Conservation (phyloP, 1,284 basidiomycete species). For the Apiotrichum brassicae region DNA sequence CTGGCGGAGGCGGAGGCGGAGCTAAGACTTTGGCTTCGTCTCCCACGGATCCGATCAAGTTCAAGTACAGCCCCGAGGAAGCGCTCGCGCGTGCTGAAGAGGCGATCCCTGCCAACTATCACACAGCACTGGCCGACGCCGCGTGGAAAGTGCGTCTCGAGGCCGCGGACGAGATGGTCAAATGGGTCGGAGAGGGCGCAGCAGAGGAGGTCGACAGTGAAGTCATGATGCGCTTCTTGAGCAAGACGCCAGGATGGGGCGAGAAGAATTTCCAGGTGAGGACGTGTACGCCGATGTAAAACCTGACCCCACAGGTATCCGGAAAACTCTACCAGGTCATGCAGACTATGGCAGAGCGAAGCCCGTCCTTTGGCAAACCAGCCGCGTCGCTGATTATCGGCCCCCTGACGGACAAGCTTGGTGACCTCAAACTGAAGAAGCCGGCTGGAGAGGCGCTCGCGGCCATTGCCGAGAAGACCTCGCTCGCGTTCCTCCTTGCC, state of each 20-base stretch:
- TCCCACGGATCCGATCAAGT: constrained; percentile 76
- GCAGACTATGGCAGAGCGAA: constrained; percentile 64
- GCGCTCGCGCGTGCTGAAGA: constrained; percentile 75
- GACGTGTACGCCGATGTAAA: background rate
- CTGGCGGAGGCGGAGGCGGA: constrained; percentile 26
- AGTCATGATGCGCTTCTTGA: constrained; percentile 79
- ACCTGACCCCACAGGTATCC: constrained; percentile 59
- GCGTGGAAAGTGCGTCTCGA: constrained; percentile 92
- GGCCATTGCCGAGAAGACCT: constrained; percentile 83
- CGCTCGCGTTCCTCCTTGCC: constrained; percentile 85
- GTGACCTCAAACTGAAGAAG: constrained; percentile 95
- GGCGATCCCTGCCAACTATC: constrained; percentile 64
- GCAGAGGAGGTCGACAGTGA: constrained; percentile 74
- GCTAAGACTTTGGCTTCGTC: constrained; percentile 55
- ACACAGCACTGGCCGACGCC: constrained; percentile 68
- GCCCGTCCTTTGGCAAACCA: constrained; percentile 76
- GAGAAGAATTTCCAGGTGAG: constrained; percentile 97
- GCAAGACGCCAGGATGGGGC: constrained; percentile 85
- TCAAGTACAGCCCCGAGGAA: constrained; percentile 83
- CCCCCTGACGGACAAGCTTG: constrained; percentile 90
- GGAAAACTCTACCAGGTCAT: constrained; percentile 77
- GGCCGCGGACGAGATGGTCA: constrained; percentile 75
- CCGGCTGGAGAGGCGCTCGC: constrained; percentile 84
- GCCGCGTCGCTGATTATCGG: constrained; percentile 75
- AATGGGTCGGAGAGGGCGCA: constrained; percentile 62